Evolutionary conservation across 164 flowering plant genomes (phyloP).

Genomic region (Warburgia ugandensis): DNA sequence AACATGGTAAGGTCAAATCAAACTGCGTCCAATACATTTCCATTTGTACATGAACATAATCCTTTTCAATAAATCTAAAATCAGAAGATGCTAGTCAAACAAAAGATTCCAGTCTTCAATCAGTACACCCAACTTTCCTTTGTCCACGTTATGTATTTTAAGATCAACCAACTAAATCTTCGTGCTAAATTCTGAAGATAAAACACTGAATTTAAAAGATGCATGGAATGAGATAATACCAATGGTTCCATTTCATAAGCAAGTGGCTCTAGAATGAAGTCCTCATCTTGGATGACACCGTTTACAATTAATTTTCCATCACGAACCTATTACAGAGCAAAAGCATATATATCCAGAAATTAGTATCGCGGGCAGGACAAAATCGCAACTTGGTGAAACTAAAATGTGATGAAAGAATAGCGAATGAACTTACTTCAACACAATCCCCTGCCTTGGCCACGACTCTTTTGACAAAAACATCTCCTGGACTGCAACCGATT

Average conservation of each 20-base stretch:
- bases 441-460: conserved; percentile 87
- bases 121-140: too few relatives aligned
- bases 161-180: too few relatives aligned
- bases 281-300: conserved; percentile 68
- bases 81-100: too few relatives aligned
- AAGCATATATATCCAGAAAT: background rate
- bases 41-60: too few relatives aligned
- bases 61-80: too few relatives aligned
- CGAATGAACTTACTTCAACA: conserved; percentile 56
- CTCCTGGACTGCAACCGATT: conserved; percentile 57
- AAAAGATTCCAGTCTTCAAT: too few relatives aligned
- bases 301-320: conserved; percentile 79
- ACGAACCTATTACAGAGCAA: conserved; percentile 37
- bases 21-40: too few relatives aligned
- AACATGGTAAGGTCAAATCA: too few relatives aligned
- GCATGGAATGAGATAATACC: conserved; percentile 26
- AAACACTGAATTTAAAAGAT: too few relatives aligned
- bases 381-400: background rate
- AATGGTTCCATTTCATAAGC: conserved; percentile 75
- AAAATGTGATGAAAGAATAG: background rate
- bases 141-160: too few relatives aligned
- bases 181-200: too few relatives aligned
- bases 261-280: conserved; percentile 79
- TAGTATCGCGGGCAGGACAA: background rate
- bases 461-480: conserved; percentile 82